phyloP scores from a whole-genome alignment of 2,329 filamentous ascomycete species.

The Lachnellula cervina region DNA sequence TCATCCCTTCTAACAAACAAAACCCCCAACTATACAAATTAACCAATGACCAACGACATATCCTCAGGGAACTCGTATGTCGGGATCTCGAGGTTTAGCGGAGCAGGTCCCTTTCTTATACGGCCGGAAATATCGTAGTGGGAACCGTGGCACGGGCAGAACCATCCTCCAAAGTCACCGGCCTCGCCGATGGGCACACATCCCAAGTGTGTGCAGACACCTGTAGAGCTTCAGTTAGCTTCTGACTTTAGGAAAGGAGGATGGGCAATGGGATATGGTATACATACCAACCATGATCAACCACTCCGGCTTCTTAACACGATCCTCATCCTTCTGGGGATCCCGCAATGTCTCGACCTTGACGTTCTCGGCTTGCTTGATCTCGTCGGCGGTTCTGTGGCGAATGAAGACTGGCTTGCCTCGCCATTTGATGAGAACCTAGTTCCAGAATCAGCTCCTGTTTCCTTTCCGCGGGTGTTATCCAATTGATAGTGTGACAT shows the following conservation, averaged over 20 bases:
- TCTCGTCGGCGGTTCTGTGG: conserved; percentile 90
- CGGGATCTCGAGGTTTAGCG: conserved; percentile 95
- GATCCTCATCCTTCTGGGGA: conserved; percentile 83
- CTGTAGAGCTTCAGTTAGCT: conserved; percentile 39
- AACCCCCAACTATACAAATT: conserved; percentile 33
- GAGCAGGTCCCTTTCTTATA: conserved; percentile 94
- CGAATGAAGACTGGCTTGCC: conserved; percentile 99
- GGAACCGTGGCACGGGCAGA: conserved; percentile 99
- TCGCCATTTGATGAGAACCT: conserved; percentile 99
- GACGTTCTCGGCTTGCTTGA: conserved; percentile 87
- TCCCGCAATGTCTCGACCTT: conserved; percentile 82
- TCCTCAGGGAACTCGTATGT: conserved; percentile 91
- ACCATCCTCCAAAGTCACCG: conserved; percentile 97
- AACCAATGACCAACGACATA: conserved; percentile 87
- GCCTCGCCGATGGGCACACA: conserved; percentile 99
- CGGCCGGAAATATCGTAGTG: conserved; percentile 99
- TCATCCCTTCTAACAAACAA: conserved; percentile 35
- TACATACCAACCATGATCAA: conserved; percentile 88
- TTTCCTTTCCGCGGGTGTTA: neutral
- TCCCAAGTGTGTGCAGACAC: conserved; percentile 98
- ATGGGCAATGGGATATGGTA: neutral
- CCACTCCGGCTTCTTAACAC: conserved; percentile 98
- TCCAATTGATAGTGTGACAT: conserved; percentile 34
- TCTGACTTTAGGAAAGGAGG: conserved; percentile 18
- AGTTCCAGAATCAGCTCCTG: conserved; percentile 12